Evolutionary conservation across 1,284 basidiomycete species (phyloP), one percentile per base, ranked within the genome.

Genomic region (Grifola frondosa): DNA sequence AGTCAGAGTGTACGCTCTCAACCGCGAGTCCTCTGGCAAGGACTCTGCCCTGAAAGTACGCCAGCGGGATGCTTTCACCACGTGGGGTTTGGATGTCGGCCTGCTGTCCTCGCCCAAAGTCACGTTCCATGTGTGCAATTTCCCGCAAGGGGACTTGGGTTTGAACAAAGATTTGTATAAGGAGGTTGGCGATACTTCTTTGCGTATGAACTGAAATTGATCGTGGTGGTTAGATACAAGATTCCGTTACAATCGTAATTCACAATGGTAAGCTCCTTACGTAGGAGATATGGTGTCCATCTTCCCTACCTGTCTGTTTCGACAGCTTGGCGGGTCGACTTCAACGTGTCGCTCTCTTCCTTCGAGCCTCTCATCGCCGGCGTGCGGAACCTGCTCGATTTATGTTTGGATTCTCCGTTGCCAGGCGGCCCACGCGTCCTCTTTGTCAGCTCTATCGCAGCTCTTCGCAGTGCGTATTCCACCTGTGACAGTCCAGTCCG

Each of bases 321-420:
- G 7, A 34, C 31, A 68, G 69, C 72, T 1, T 76, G 73, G 73
- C 53, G 58, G 10, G 62, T 75, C 11, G 61, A 75, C 49, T 75
- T 75, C 56, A 65, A 71, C 49, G 45, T 65, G 17, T 23, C 59
- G 1, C 50, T 74, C 16, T 34, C 55, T 19, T 59, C 64, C 5
- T 66, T 67, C 47, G 63, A 69, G 51, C 40, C 64, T 3, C 63
- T 64, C 39, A 59, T 77, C 16, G 41, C 47, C 8, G 70, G 68
- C 13, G 58, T 67, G 4, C 64, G 70, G 7, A 57, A 65, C 42
- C 56, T 77, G 19, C 53, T 76, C 30, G 64, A 75, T 44, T 58
- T 77, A 10, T 65, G 69, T 2, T 53, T 70, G 8, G 34, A 50
- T 22, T 61, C 67, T 20, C 44, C 61, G 10, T 34, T 51, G 11